A percentile compares a stretch with the other conserved stretches of the same genome.
Evolutionary conservation across 768 basidiomycete genomes (phyloP).

Genomic region (Holtermanniella nyarrowii): DNA sequence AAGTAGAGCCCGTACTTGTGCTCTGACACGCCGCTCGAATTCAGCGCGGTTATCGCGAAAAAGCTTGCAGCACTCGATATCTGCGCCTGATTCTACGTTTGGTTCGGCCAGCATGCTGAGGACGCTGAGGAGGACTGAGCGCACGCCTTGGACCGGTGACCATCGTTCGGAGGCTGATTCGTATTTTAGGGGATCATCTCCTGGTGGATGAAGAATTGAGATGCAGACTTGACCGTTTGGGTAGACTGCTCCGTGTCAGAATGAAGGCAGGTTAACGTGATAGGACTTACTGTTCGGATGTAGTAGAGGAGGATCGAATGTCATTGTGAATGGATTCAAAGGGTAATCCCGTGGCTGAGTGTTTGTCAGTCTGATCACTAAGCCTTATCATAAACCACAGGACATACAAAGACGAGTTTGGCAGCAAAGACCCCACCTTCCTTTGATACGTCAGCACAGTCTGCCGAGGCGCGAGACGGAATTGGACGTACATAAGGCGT

Average conservation of each 20-base stretch:
- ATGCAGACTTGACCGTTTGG: conserved; percentile 95
- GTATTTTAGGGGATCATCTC: conserved; percentile 57
- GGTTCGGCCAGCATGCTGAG: conserved; percentile 49
- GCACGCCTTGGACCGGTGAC: conserved; percentile 97
- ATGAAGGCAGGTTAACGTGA: not conserved
- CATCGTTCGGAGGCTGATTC: conserved; percentile 92
- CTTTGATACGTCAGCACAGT: conserved; percentile 42
- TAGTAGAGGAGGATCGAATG: conserved; percentile 90
- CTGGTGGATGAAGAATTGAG: conserved; percentile 84
- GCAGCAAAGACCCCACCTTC: conserved; percentile 94
- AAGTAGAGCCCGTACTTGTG: conserved; percentile 74
- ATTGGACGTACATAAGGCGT: conserved; percentile 71
- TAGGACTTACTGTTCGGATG: conserved; percentile 81
- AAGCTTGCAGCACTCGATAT: conserved; percentile 86
- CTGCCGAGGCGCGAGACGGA: not conserved
- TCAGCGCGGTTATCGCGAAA: conserved; percentile 81
- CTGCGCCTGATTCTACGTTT: conserved; percentile 93
- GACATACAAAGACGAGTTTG: conserved; percentile 77
- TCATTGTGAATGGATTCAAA: conserved; percentile 98
- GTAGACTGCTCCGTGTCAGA: conserved; percentile 57
- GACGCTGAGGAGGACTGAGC: conserved; percentile 52
- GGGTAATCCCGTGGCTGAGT: conserved; percentile 82
- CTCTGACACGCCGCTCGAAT: conserved; percentile 76
- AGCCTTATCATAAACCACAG: too few relatives aligned
- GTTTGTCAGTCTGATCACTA: not conserved